Evolutionary conservation across 2,329 filamentous ascomycete species (phyloP), one percentile per base, ranked within the genome.

Genomic region (Metarhizium album): DNA sequence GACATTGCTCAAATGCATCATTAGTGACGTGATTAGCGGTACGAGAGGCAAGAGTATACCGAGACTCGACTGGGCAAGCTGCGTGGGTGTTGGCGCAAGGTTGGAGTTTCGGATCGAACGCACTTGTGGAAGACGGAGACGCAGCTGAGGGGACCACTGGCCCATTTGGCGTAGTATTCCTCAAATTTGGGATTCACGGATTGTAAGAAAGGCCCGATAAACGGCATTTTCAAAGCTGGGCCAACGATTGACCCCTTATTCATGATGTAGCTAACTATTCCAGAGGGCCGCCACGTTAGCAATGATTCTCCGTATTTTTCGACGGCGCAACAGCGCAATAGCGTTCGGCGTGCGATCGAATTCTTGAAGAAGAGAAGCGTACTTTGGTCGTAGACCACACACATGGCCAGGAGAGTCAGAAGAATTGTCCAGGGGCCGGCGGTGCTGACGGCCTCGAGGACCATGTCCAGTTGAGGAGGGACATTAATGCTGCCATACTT

Each of bases 41-140:
- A n/a, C n/a, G n/a, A n/a, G n/a, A 20, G 20, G 16, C 4, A 14
- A 24, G 16, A n/a, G 9, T 11, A 43, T 42, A 43, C 4, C 11
- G 20, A 3, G 16, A 9, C 13, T 24, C 37, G 20, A 40, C 14
- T 43, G 20, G 40, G 20, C 14, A 9, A 14, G 4, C n/a, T 42
- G 40, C 3, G 8, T n/a, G 20, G 13, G 6, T 20, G 22, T 24
- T 42, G 38, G 38, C 18, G 40, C 40, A 24, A 20, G n/a, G 5
- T 29, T 20, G 13, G 4, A 31, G 18, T 18, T 16, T n/a, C 1
- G 20, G 14, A 29, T 14, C 16, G 27, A 4, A 20, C 82, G 60
- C 80, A 95, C 89, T 97, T 98, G 82, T 98, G 93, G 75, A 98
- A 98, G 62, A 98, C 90, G 2, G 90, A 96, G 55, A 98, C 93